Conservation (phyloP, 1,284 basidiomycete species). For the Sanghuangporus sanghuang region DNA sequence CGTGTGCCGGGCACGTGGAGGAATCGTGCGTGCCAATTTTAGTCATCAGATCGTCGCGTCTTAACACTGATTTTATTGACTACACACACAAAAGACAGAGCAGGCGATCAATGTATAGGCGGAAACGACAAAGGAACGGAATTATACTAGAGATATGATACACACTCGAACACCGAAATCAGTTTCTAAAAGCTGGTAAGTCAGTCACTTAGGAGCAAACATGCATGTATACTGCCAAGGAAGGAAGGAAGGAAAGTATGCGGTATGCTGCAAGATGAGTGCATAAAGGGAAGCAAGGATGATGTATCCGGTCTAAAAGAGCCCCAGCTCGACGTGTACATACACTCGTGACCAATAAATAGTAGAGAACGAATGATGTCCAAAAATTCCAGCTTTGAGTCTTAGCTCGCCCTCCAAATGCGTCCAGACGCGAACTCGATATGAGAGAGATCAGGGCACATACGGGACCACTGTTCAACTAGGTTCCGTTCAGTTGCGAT, state of each 20-base stretch:
- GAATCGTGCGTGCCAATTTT: neutral
- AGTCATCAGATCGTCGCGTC: neutral
- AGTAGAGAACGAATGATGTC: neutral
- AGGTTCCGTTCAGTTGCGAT: slow-evolving; percentile 9
- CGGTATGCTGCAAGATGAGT: too few species aligned
- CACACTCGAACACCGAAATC: neutral
- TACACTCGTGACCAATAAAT: neutral
- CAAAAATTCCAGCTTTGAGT: neutral
- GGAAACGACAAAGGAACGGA: neutral
- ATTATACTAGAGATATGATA: neutral
- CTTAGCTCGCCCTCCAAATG: slow-evolving; percentile 14
- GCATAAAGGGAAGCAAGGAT: neutral
- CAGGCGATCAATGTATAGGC: neutral
- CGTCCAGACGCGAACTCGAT: slow-evolving; percentile 15
- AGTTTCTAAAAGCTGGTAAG: neutral
- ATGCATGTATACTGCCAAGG: neutral
- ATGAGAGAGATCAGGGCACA: slow-evolving; percentile 5
- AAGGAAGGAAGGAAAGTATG: neutral
- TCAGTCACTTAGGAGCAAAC: neutral
- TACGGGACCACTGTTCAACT: slow-evolving; percentile 12
- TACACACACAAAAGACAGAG: neutral
- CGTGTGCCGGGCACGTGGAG: neutral
- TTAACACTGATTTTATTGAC: neutral
- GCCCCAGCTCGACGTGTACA: neutral
- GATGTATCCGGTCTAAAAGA: neutral